Evolutionary conservation across 176 grass and related monocot species (phyloP).

Genomic region (Oryza rufipogon): DNA sequence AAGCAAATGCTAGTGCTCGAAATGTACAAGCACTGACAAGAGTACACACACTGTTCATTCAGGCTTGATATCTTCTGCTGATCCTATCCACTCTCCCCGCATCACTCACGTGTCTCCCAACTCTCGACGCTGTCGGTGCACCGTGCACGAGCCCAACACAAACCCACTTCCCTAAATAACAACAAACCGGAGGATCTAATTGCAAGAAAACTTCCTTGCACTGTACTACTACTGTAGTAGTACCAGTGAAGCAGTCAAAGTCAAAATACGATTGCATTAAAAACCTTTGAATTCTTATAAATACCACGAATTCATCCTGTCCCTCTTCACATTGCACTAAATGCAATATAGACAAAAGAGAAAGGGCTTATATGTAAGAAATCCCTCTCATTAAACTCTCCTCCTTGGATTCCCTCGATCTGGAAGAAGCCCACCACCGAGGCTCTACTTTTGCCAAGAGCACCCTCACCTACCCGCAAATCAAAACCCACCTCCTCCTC

Average conservation of each 20-base stretch:
- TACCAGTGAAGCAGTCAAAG: not conserved
- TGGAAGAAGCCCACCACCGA: not conserved
- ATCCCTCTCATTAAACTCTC: not conserved
- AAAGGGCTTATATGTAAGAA: not conserved
- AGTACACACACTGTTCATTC: not conserved
- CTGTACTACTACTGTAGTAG: too few relatives aligned
- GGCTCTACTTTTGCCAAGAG: not conserved
- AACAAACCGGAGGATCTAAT: not conserved
- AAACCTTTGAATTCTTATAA: not conserved
- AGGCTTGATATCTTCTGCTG: not conserved
- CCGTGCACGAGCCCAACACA: not conserved
- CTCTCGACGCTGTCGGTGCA: not conserved
- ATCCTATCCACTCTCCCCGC: not conserved
- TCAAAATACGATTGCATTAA: not conserved
- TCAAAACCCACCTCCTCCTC: not conserved
- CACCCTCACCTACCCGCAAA: not conserved
- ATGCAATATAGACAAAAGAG: not conserved
- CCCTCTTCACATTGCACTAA: not conserved
- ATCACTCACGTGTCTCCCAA: not conserved
- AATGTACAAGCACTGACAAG: not conserved
- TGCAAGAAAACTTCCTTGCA: not conserved
- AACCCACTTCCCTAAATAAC: not conserved
- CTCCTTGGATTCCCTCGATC: not conserved
- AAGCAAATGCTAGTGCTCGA: not conserved
- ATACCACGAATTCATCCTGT: not conserved